Conservation (phyloP, 352 stramenopile species). For the Phytophthora aleatoria region DNA sequence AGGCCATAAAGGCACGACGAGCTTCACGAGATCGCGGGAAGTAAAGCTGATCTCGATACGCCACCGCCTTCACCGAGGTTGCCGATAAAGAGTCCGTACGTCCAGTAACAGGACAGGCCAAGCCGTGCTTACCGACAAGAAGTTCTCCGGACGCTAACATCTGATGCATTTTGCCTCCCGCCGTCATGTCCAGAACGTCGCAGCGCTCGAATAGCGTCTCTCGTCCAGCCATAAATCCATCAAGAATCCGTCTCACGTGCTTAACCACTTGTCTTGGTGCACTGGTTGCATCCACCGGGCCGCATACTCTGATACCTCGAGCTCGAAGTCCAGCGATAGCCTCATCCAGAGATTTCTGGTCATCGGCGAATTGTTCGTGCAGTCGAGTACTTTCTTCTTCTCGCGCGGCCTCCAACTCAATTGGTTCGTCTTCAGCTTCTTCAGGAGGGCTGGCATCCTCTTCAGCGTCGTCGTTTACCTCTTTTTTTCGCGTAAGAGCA, state of each 20-base stretch:
- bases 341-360: constrained; percentile 43
- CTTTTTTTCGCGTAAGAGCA: constrained; percentile 28
- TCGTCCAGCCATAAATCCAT: constrained; percentile 41
- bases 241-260: constrained; percentile 27
- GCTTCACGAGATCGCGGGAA: constrained; percentile 45
- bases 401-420: constrained; percentile 42
- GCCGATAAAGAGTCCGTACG: constrained; percentile 8
- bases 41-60: constrained; percentile 64
- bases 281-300: constrained; percentile 28
- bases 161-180: constrained; percentile 4
- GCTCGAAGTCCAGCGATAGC: constrained; percentile 41
- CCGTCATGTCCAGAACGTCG: constrained; percentile 34
- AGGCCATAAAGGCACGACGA: constrained; percentile 23
- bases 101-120: constrained; percentile 46
- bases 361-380: constrained; percentile 45
- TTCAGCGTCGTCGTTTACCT: constrained; percentile 8
- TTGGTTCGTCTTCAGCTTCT: constrained; percentile 14
- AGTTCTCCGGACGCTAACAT: constrained; percentile 49
- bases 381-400: constrained; percentile 52
- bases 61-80: constrained; percentile 18
- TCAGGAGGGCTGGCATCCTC: constrained; percentile 11
- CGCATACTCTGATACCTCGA: constrained; percentile 42
- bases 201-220: constrained; percentile 52
- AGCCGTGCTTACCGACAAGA: constrained; percentile 57
- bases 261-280: constrained; percentile 49